Evolutionary conservation across 2,329 filamentous ascomycete genomes (phyloP), one percentile per base, ranked within the genome.

Genomic region (Kalaharituber pfeilii): DNA sequence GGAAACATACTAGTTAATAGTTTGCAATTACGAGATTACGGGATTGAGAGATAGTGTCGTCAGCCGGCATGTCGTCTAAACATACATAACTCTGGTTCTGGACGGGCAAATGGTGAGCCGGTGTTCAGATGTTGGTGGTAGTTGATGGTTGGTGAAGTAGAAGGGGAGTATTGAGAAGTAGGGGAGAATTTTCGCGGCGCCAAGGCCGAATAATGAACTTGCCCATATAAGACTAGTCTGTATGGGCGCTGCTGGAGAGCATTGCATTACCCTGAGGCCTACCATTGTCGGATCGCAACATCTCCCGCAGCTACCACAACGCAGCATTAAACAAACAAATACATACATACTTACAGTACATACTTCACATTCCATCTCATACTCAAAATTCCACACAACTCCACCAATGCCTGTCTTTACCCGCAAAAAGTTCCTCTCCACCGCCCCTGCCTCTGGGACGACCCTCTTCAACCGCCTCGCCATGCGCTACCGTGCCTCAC

Each of bases 401-500:
- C 30, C 30, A 36, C 30, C n/a, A 47, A 47, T 47, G 42, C 18
- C 18, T 13, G 22, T 22, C 42, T 47, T 47, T 11, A 20, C 42
- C 42, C 42, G 42, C 3, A 15, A 22, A 5, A 15, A 3, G 2
- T 47, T 47, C 42, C 42, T 2, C 5, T 39, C 33, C 33, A 47
- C 5, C 5, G 11, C 3, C 42, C 13, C 42, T 22, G 13, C 24
- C 42, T 22, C 13, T 6, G 13, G 13, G 1, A 20, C 2, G 25
- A 28, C 50, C 13, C 28, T 52, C 5, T 4, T 77, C 59, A 80
- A 80, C 68, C 78, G 76, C 9, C 70, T 94, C 62, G 85, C 84
- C 51, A 77, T 81, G 55, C 74, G 74, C 58, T 98, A 98, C 72
- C 84, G 91, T 55, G 72, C 76, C 28, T 69, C 78, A 56, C 78